These are phyloP conservation scores for Microbotryomycetes sp. DNA, from an alignment of 1,284 basidiomycete genomes.

Conservation along the genomic window DNA sequence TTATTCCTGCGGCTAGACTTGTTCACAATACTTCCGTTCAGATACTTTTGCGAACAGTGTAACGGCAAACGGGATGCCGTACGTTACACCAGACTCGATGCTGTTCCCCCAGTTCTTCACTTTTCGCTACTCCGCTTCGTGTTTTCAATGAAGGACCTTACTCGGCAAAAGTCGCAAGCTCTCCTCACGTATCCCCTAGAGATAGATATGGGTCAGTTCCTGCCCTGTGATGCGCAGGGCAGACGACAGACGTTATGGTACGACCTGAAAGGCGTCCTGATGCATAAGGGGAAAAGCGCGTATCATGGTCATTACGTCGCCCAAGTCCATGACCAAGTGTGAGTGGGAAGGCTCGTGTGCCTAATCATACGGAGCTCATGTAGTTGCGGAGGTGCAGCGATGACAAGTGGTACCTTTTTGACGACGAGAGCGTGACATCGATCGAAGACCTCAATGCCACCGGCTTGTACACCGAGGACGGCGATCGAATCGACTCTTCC, in stretches of 20 bases:
- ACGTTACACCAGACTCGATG: conserved; percentile 58
- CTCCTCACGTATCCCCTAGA: conserved; percentile 61
- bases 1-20: not conserved
- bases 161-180: conserved; percentile 66
- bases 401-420: conserved; percentile 77
- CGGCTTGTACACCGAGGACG: conserved; percentile 21
- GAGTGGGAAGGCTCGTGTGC: too few species aligned
- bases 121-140: conserved; percentile 83
- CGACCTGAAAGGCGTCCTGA: conserved; percentile 68
- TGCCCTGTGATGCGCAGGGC: conserved; percentile 39
- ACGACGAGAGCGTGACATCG: conserved; percentile 55
- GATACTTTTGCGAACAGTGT: conserved; percentile 71
- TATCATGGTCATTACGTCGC: conserved; percentile 90
- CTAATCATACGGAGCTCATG: not conserved
- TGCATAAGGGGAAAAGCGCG: conserved; percentile 78
- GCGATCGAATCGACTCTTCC: conserved; percentile 8
- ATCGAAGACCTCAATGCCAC: conserved; percentile 33
- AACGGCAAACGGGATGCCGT: conserved; percentile 63
- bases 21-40: conserved; percentile 35
- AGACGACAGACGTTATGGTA: conserved; percentile 49
- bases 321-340: conserved; percentile 72
- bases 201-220: conserved; percentile 64
- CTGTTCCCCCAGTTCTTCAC: conserved; percentile 69
- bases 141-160: conserved; percentile 53
- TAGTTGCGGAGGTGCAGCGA: conserved; percentile 45